Evolutionary conservation across 768 basidiomycete species (phyloP), one percentile per base, ranked within the genome.

Genomic region (Suillus ampliporus): DNA sequence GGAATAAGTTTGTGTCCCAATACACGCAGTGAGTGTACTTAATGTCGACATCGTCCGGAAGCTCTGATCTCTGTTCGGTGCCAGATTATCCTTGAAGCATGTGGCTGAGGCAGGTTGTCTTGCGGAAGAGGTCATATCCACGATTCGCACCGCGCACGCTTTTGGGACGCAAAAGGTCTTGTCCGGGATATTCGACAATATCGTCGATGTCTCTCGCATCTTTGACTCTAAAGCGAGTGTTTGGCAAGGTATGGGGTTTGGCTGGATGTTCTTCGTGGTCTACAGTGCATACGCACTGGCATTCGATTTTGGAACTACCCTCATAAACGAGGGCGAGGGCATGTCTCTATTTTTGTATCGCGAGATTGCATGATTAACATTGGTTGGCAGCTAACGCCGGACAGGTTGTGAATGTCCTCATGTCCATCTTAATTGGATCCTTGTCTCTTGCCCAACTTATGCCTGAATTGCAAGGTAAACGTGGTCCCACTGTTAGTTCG

Each of bases 91-190:
- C 21, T 74, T 85, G 44, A 77, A 79, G 38, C 72, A 76, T 82
- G 9, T 83, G 79, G 8, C 75, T 34, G 77, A 84, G 38, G 83
- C 83, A 4, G 77, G 79, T 21, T 82, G 80, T 15, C 84, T 86
- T 26, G 86, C 86, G 3, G 86, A 88, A 67, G 86, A 87, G 70
- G 84, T 84, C 66, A 82, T 88, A 67, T 81, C 82, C 2, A 80
- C 80, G 35, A 79, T 88, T 64, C 79, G 86, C 19, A 85, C 83
- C 2, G 80, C 83, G 4, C 82, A 87, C 41, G 86, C 86, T 1
- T 88, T 88, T 67, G 84, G 83, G 26, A 83, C 80, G 1, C 80
- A 83, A 70, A 62, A 65, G 17, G 72, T 76, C 40, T 75, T 88
- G n/a, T 68, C 78, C 7, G 67, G 66, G 5, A 64, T 82, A 31